phyloP scores from a whole-genome alignment of 192 early-diverging fungal genomes.

The Coemansia sp. region DNA sequence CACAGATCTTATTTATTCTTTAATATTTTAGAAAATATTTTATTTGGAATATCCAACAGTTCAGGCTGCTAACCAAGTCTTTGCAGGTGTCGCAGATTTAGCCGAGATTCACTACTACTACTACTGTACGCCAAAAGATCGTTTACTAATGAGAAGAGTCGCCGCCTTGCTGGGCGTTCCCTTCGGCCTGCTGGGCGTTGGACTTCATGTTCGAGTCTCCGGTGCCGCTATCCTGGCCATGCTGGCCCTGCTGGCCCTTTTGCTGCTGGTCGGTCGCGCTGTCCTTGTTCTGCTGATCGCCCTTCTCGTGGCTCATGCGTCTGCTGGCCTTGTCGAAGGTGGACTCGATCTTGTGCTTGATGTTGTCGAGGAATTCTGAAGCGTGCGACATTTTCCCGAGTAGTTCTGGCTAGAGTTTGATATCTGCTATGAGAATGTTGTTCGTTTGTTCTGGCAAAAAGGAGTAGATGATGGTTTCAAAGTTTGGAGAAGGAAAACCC shows the following conservation, averaged over 20 bases:
- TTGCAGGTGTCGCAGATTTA: no score
- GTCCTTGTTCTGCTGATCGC: conserved; percentile 12
- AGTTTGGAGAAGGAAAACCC: background rate
- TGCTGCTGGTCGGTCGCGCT: background rate
- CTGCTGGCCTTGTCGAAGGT: conserved; percentile 39
- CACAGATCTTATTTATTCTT: no score
- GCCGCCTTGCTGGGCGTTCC: background rate
- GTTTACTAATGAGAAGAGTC: no score
- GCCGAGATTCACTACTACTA: no score
- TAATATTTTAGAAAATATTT: background rate
- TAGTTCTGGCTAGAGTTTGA: background rate
- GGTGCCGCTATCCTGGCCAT: conserved; percentile 9
- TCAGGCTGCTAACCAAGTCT: background rate
- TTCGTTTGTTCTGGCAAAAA: background rate
- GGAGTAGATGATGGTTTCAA: background rate
- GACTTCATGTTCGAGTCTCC: background rate
- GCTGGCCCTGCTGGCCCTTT: conserved; percentile 15
- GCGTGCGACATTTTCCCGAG: conserved; percentile 6
- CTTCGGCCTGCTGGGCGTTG: conserved; percentile 2
- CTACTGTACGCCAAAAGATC: no score
- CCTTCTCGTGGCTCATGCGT: conserved; percentile 36
- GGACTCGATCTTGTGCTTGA: conserved; percentile 48
- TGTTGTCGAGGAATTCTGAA: conserved; percentile 26
- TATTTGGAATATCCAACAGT: background rate
- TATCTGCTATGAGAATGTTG: background rate